These are phyloP conservation scores for Irpex sp. DNA, from an alignment of 1,284 basidiomycete genomes.

Conservation along the genomic window DNA sequence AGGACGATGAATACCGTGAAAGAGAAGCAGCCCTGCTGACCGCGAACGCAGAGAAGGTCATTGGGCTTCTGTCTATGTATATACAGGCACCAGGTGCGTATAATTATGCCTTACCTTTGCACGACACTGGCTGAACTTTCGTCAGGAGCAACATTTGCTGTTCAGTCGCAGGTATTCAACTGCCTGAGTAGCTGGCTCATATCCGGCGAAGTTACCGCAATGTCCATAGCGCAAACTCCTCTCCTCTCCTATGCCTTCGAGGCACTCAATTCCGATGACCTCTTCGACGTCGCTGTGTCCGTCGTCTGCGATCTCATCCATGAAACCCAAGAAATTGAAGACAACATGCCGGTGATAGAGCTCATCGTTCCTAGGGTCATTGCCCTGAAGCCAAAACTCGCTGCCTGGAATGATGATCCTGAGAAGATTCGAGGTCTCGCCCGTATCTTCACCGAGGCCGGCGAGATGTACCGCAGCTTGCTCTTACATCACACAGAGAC, in stretches of 20 bases:
- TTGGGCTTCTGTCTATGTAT: conserved; percentile 86
- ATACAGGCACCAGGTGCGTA: conserved; percentile 80
- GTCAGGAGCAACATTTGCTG: conserved; percentile 75
- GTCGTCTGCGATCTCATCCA: conserved; percentile 94
- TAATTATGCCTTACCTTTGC: not conserved
- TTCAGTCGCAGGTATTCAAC: conserved; percentile 87
- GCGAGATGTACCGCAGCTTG: conserved; percentile 92
- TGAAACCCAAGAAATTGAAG: conserved; percentile 97
- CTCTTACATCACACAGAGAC: conserved; percentile 86
- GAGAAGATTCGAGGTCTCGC: conserved; percentile 91
- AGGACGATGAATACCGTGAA: conserved; percentile 81
- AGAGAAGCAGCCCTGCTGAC: conserved; percentile 68
- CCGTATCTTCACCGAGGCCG: conserved; percentile 92
- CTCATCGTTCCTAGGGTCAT: conserved; percentile 84
- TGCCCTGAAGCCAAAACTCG: conserved; percentile 62
- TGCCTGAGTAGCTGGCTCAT: conserved; percentile 88
- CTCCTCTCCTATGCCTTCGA: conserved; percentile 85
- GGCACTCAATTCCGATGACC: conserved; percentile 77
- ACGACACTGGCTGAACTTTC: conserved; percentile 1
- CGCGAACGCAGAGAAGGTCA: conserved; percentile 68
- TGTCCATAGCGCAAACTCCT: conserved; percentile 71
- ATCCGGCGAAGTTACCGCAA: conserved; percentile 79
- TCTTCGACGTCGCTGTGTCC: conserved; percentile 93
- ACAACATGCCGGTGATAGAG: conserved; percentile 89
- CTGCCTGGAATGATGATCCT: conserved; percentile 67